These are phyloP conservation scores for Keithomyces neogunnii DNA, from an alignment of 2,329 filamentous ascomycete species.

Conservation along the genomic window DNA sequence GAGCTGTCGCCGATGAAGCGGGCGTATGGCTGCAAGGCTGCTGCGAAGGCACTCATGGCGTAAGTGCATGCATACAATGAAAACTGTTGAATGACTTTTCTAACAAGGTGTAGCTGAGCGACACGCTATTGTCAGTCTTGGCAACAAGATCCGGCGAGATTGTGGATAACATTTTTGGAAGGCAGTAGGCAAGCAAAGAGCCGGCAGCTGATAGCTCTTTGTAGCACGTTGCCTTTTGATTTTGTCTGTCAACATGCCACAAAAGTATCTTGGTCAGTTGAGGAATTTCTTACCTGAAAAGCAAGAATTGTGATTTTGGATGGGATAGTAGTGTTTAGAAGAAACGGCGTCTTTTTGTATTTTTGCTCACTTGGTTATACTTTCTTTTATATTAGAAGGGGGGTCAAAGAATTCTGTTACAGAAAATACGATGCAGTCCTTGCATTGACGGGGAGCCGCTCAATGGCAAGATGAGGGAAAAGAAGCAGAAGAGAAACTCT, in stretches of 20 bases:
- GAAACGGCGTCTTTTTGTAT: not conserved
- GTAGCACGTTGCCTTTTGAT: no score
- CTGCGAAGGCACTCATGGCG: conserved; percentile 85
- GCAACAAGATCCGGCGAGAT: conserved; percentile 70
- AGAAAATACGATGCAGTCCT: no score
- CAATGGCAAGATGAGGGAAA: no score
- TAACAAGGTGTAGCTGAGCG: conserved; percentile 52
- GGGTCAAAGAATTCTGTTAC: no score
- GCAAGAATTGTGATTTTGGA: not conserved
- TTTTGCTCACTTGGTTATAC: not conserved
- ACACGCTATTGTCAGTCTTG: conserved; percentile 73
- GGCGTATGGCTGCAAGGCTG: conserved; percentile 92
- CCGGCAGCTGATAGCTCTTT: not conserved
- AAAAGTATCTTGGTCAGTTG: not conserved
- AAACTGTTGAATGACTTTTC: conserved; percentile 6
- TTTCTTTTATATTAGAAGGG: no score
- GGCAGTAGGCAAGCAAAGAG: not conserved
- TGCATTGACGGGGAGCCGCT: no score
- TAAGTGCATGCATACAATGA: conserved; percentile 42
- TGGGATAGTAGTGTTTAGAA: not conserved
- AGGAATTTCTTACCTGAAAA: not conserved
- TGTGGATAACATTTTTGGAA: conserved; percentile 63
- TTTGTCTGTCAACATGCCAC: not conserved
- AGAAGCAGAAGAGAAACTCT: not conserved
- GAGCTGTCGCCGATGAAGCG: conserved; percentile 59